phyloP scores from a whole-genome alignment of 495 filamentous ascomycete genomes.

The Saxophila tyrrhenica region DNA sequence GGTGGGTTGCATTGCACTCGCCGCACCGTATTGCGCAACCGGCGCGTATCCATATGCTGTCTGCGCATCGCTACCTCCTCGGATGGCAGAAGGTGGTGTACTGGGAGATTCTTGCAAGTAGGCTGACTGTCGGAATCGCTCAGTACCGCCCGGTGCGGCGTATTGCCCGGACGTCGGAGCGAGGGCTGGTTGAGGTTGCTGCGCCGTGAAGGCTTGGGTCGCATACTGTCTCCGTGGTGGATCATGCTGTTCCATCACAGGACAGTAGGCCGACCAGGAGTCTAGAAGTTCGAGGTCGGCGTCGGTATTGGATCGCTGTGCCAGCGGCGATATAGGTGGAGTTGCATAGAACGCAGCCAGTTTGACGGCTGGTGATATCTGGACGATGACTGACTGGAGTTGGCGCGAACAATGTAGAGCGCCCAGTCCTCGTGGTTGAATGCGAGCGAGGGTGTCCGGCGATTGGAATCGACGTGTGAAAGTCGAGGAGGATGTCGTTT shows the following conservation, averaged over 20 bases:
- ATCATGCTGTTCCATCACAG: slow-evolving; percentile 36
- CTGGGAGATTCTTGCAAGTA: slow-evolving; percentile 25
- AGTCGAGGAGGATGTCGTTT: too few species aligned
- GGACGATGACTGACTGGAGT: not conserved
- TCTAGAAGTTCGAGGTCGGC: slow-evolving; percentile 10
- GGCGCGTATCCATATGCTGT: slow-evolving; percentile 46
- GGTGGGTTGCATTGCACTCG: slow-evolving; percentile 36
- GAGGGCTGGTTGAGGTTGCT: slow-evolving; percentile 20
- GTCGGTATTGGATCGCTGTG: slow-evolving; percentile 25
- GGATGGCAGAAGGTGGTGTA: slow-evolving; percentile 22
- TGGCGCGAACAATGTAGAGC: not conserved
- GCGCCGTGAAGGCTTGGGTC: slow-evolving; percentile 19
- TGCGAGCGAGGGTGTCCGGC: not conserved
- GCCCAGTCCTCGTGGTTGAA: not conserved
- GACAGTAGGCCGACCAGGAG: slow-evolving; percentile 13
- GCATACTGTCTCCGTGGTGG: slow-evolving; percentile 28
- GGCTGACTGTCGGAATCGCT: slow-evolving; percentile 26
- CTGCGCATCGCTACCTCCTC: slow-evolving; percentile 32
- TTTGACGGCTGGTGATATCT: not conserved
- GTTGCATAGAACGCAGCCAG: slow-evolving; percentile 33
- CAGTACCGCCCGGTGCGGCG: slow-evolving; percentile 19
- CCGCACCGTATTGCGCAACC: slow-evolving; percentile 39
- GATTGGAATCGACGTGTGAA: not conserved
- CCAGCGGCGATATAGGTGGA: slow-evolving; percentile 32
- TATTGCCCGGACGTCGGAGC: slow-evolving; percentile 20